A percentile compares a stretch with the other conserved stretches of the same genome.
Evolutionary conservation across 805 yeast species (phyloP).

Genomic region (Candida odintsovae): DNA sequence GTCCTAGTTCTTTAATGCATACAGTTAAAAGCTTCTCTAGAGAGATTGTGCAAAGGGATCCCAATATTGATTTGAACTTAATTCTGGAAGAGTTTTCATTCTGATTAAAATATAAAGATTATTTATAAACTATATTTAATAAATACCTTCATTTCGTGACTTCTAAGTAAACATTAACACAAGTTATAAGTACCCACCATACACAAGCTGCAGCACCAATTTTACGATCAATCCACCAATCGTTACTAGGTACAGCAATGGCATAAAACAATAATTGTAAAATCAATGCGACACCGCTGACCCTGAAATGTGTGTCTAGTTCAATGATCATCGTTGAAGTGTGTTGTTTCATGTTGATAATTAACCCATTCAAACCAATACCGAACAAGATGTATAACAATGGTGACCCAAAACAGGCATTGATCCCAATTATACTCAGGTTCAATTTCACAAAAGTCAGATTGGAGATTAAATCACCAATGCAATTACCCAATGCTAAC

Average conservation of each 20-base stretch:
- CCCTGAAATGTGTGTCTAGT: conserved; percentile 18
- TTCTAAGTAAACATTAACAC: conserved; percentile 18
- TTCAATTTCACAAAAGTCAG: conserved; percentile 76
- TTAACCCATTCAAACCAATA: conserved; percentile 67
- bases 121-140: not conserved
- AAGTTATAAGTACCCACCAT: conserved; percentile 24
- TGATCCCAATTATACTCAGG: conserved; percentile 83
- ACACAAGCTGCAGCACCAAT: conserved; percentile 20
- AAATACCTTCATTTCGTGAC: not conserved
- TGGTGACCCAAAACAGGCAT: conserved; percentile 95
- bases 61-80: conserved; percentile 10
- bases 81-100: conserved; percentile 20
- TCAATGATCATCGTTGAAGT: conserved; percentile 7
- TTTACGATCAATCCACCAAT: conserved; percentile 19
- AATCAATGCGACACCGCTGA: conserved; percentile 20
- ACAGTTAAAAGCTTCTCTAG: conserved; percentile 19
- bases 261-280: conserved; percentile 17
- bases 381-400: conserved; percentile 73
- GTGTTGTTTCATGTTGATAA: conserved; percentile 23
- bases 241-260: conserved; percentile 18
- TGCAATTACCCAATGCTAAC: conserved; percentile 88
- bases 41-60: conserved; percentile 1
- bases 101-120: not conserved
- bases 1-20: conserved; percentile 17
- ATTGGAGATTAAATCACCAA: conserved; percentile 86